Evolutionary conservation across 2,329 filamentous ascomycete species (phyloP).

Genomic region (Cercospora sojina): DNA sequence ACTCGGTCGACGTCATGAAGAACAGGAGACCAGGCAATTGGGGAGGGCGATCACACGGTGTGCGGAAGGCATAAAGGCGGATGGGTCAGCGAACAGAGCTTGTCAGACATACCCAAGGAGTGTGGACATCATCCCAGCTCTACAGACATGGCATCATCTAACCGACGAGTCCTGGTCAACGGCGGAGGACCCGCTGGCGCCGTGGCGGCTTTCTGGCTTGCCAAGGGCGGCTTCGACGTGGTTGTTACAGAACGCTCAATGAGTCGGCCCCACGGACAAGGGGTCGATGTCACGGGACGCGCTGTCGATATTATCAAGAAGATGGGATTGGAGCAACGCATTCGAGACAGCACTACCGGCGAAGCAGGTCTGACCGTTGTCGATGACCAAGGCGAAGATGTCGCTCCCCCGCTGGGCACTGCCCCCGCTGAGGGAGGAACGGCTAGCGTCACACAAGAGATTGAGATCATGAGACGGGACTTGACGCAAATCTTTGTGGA

Average conservation of each 20-base stretch:
- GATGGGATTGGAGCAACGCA: slow-evolving; percentile 32
- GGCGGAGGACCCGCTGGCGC: slow-evolving; percentile 38
- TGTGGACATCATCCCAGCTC: not conserved
- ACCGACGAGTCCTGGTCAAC: slow-evolving; percentile 16
- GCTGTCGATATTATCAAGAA: slow-evolving; percentile 28
- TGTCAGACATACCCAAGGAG: not conserved
- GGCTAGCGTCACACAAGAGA: slow-evolving; percentile 25
- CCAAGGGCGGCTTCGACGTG: slow-evolving; percentile 30
- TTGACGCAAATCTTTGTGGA: slow-evolving; percentile 47
- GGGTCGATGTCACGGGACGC: slow-evolving; percentile 33
- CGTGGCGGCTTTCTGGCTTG: slow-evolving; percentile 40
- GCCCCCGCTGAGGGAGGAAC: slow-evolving; percentile 17
- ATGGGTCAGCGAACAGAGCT: not conserved
- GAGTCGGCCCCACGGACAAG: slow-evolving; percentile 29
- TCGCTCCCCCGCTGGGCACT: slow-evolving; percentile 18
- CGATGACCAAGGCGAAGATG: slow-evolving; percentile 28
- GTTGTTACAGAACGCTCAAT: slow-evolving; percentile 24
- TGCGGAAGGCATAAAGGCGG: not conserved
- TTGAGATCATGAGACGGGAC: slow-evolving; percentile 50
- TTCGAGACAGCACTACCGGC: slow-evolving; percentile 30
- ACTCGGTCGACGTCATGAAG: not conserved
- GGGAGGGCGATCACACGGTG: not conserved
- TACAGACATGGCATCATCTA: slow-evolving; percentile 9
- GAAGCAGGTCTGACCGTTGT: slow-evolving; percentile 33
- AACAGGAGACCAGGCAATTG: not conserved